A percentile compares a stretch with the other conserved stretches of the same genome.
These are phyloP conservation scores for Phytophthora constricta DNA, from an alignment of 352 stramenopile genomes.

Conservation along the genomic window DNA sequence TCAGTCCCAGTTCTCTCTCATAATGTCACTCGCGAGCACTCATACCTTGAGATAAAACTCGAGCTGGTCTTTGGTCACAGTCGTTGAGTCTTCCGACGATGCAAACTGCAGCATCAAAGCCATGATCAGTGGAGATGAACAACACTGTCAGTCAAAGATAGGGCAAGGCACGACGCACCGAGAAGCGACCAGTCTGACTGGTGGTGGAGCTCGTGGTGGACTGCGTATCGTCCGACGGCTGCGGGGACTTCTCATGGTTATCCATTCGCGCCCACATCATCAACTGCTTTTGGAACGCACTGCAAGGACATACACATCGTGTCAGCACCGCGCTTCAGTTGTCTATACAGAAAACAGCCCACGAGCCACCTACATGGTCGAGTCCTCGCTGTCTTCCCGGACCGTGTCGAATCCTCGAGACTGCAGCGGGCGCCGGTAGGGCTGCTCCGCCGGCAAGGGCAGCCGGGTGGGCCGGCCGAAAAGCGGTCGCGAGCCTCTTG, in stretches of 20 bases:
- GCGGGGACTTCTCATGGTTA: constrained; percentile 55
- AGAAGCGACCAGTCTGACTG: constrained; percentile 57
- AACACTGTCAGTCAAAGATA: neutral
- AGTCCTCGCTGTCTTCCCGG: constrained; percentile 55
- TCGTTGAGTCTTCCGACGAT: constrained; percentile 60
- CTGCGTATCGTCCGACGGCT: constrained; percentile 60
- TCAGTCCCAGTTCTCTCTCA: constrained; percentile 9
- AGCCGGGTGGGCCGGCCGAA: constrained; percentile 60
- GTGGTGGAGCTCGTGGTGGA: constrained; percentile 65
- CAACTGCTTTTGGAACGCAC: constrained; percentile 80
- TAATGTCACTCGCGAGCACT: neutral
- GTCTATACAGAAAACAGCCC: neutral
- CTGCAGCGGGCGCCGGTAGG: constrained; percentile 48
- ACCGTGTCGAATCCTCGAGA: constrained; percentile 46
- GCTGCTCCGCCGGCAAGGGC: constrained; percentile 48
- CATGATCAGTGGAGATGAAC: neutral
- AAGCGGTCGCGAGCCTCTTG: constrained; percentile 68
- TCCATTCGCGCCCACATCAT: constrained; percentile 80
- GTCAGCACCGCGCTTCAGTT: constrained; percentile 9
- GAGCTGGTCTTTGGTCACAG: constrained; percentile 82
- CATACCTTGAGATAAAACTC: constrained; percentile 88
- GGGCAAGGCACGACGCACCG: constrained; percentile 32
- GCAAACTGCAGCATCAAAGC: constrained; percentile 40
- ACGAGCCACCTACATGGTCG: constrained; percentile 52
- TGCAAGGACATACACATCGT: constrained; percentile 7